Evolutionary conservation across 345 rosid genomes (phyloP), one percentile per base, ranked within the genome.

Genomic region (Citrus mangshanensis): DNA sequence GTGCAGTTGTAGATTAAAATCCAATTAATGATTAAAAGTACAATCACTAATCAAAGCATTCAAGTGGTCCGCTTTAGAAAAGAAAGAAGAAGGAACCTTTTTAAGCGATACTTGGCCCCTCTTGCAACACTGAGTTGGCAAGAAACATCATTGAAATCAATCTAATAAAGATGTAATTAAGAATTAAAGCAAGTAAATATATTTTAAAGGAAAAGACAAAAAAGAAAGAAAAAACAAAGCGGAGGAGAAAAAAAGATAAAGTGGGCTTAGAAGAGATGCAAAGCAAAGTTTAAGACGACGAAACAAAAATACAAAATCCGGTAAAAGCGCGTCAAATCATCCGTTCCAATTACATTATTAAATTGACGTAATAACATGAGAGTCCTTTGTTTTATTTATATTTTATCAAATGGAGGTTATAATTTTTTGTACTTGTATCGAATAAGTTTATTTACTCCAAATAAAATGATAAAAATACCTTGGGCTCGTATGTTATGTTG

Each of bases 301-400:
- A 0, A 37, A 72, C 21, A 6, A 40, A 65, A 14, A 4, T 32
- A 34, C 6, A 65, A 18, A 68, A 77, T 78, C 84, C 73, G 80
- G 56, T 38, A 5, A 51, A 65, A 40, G 66, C 77, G 83, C 68
- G 82, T 70, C 82, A 74, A 81, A 38, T 62, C 16, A 35, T 49
- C 64, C 72, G 25, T 35, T 32, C 18, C 58, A 7, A 22, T 46
- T 12, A 18, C 37, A 32, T 18, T 7, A 59, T 56, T 32, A 22
- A 5, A 54, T 54, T 18, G 51, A 4, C 14, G 51, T 46, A 46
- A 13, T 46, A 13, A 46, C 51, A 46, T 46, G 0, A 46, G 51
- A 13, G 51, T 46, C 51, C 51, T 46, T 46, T 46, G 51, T 46
- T 46, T 46, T 46, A 46, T 46, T 46, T 46, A 10, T 42, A 42